Evolutionary conservation across 2,329 filamentous ascomycete species (phyloP).

Genomic region (Venturia oleaginea): DNA sequence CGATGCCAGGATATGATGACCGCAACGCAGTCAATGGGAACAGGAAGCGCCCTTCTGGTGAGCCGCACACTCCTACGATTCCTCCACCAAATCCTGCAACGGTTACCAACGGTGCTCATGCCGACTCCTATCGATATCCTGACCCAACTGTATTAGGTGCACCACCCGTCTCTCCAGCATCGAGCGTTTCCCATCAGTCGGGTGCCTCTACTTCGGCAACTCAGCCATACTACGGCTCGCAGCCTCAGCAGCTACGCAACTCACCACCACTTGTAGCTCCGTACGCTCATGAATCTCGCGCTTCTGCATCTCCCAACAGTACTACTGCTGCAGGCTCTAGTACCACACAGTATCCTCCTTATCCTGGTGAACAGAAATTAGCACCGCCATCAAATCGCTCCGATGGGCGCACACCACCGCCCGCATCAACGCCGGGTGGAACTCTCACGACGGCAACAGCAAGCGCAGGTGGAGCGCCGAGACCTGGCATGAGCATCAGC

Average conservation of each 20-base stretch:
- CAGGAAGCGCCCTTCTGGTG: slow-evolving; percentile 38
- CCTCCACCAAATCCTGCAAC: slow-evolving; percentile 39
- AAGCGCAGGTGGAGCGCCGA: slow-evolving; percentile 16
- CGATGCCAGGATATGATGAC: slow-evolving; percentile 14
- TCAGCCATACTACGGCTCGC: slow-evolving; percentile 29
- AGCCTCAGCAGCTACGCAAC: slow-evolving; percentile 29
- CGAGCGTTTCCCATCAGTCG: slow-evolving; percentile 22
- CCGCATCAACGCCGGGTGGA: slow-evolving; percentile 22
- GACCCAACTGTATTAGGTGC: slow-evolving; percentile 31
- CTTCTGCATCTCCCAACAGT: slow-evolving; percentile 26
- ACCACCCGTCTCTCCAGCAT: slow-evolving; percentile 35
- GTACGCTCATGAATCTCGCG: slow-evolving; percentile 25
- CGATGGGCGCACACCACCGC: slow-evolving; percentile 32
- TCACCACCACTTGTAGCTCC: slow-evolving; percentile 15
- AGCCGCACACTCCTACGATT: slow-evolving; percentile 42
- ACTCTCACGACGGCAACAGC: slow-evolving; percentile 18
- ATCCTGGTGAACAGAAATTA: slow-evolving; percentile 21
- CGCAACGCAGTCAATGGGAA: slow-evolving; percentile 29
- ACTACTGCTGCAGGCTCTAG: slow-evolving; percentile 21
- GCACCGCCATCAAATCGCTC: slow-evolving; percentile 27
- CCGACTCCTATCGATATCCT: slow-evolving; percentile 13
- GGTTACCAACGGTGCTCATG: slow-evolving; percentile 15
- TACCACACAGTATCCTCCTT: slow-evolving; percentile 22
- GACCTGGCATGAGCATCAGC: slow-evolving; percentile 34
- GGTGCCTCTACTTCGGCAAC: slow-evolving; percentile 12